Conservation (phyloP, 768 basidiomycete genomes). For the Cystobasidiopsis lactophilus region DNA sequence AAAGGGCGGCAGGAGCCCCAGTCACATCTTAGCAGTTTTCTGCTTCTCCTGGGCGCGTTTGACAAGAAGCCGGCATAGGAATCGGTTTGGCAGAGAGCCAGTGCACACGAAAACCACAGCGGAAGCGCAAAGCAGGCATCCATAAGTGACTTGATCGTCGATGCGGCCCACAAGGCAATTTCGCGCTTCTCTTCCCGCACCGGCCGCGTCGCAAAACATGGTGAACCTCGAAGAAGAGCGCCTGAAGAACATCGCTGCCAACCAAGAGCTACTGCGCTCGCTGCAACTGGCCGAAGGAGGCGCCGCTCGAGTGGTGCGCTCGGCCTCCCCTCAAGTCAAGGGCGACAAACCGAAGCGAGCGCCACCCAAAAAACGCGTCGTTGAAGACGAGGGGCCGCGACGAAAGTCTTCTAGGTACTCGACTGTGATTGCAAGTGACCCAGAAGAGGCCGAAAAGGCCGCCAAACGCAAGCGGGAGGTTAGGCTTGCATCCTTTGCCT, state of each 20-base stretch:
- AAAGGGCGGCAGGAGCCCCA: too few species aligned
- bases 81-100: too few species aligned
- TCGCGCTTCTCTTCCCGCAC: too few species aligned
- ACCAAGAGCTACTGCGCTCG: background rate
- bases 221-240: background rate
- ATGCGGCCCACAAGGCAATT: too few species aligned
- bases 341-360: background rate
- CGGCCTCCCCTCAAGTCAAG: background rate
- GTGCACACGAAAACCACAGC: too few species aligned
- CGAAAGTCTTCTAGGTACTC: background rate
- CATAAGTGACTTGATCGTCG: too few species aligned
- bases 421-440: background rate
- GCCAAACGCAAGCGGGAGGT: slow-evolving; percentile 7
- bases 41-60: too few species aligned
- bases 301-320: background rate
- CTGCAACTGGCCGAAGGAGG: background rate
- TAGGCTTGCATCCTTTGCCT: too few species aligned
- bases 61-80: too few species aligned
- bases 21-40: too few species aligned
- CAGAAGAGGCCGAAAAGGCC: background rate
- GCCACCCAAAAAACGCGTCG: background rate
- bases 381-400: background rate
- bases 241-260: background rate
- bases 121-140: too few species aligned
- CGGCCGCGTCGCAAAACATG: too few species aligned